Conservation (phyloP, 257 asterid genomes). For the Solanum paucissectum region DNA sequence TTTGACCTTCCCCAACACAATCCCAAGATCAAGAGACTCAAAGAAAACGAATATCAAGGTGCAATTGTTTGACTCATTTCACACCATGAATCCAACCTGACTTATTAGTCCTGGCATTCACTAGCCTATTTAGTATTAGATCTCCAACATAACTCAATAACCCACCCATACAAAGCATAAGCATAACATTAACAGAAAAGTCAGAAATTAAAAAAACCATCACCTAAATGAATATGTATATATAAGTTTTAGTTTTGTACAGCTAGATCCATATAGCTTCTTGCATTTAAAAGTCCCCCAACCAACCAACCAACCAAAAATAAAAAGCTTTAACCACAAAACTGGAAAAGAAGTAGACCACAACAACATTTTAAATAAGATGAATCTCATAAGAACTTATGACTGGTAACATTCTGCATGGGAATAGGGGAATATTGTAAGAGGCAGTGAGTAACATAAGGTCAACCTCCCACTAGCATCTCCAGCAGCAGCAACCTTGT, state of each 20-base stretch:
- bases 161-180: not conserved
- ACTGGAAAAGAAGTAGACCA: not conserved
- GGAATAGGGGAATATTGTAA: not conserved
- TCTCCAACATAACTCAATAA: not conserved
- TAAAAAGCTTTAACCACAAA: not conserved
- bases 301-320: not conserved
- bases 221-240: not conserved
- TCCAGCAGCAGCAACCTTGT: constrained; percentile 42
- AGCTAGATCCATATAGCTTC: not conserved
- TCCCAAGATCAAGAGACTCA: not conserved
- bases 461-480: constrained; percentile 44
- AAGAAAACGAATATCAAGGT: not conserved
- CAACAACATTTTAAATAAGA: not conserved
- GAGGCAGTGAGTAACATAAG: not conserved
- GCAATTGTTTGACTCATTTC: not conserved
- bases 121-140: not conserved
- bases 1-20: not conserved
- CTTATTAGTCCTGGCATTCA: not conserved
- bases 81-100: not conserved
- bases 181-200: not conserved
- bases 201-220: not conserved
- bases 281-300: not conserved
- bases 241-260: not conserved
- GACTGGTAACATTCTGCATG: not conserved
- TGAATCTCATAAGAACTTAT: not conserved